Conservation (phyloP, 2,329 filamentous ascomycete genomes). For the Didymellaceae sp. region DNA sequence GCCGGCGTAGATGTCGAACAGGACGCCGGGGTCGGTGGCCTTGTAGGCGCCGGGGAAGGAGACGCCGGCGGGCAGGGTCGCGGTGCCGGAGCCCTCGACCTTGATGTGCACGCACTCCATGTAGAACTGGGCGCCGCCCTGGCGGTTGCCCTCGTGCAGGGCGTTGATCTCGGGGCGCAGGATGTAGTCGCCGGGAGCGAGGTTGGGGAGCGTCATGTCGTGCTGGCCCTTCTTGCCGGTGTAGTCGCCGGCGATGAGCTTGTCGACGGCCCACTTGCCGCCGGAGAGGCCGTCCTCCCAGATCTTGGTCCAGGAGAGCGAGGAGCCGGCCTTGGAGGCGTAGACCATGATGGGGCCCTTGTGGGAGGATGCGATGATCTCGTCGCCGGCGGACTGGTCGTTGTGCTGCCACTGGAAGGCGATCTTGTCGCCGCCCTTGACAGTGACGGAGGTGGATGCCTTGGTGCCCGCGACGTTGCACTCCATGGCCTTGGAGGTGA, state of each 20-base stretch:
- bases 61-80: constrained; percentile 49
- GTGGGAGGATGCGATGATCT: constrained; percentile 61
- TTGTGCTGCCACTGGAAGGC: constrained; percentile 60
- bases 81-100: constrained; percentile 44
- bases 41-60: constrained; percentile 55
- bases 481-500: constrained; percentile 42
- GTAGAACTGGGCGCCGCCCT: constrained; percentile 53
- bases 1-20: constrained; percentile 52
- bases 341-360: constrained; percentile 61
- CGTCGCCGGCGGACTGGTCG: constrained; percentile 52
- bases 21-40: constrained; percentile 48
- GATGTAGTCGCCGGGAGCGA: constrained; percentile 52
- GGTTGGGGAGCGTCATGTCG: constrained; percentile 49
- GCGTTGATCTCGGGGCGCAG: constrained; percentile 55
- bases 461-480: constrained; percentile 46
- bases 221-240: constrained; percentile 50
- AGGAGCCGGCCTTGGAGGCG: constrained; percentile 52
- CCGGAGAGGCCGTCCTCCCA: constrained; percentile 47
- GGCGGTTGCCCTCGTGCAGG: constrained; percentile 49
- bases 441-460: constrained; percentile 52
- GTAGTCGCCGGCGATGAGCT: constrained; percentile 41
- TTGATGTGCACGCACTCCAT: constrained; percentile 53
- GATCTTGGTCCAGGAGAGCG: constrained; percentile 58
- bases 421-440: constrained; percentile 58
- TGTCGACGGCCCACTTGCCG: constrained; percentile 50